A percentile compares a stretch with the other conserved stretches of the same genome.
These are phyloP conservation scores for Ustilago hordei DNA, from an alignment of 1,284 basidiomycete species.

Conservation along the genomic window DNA sequence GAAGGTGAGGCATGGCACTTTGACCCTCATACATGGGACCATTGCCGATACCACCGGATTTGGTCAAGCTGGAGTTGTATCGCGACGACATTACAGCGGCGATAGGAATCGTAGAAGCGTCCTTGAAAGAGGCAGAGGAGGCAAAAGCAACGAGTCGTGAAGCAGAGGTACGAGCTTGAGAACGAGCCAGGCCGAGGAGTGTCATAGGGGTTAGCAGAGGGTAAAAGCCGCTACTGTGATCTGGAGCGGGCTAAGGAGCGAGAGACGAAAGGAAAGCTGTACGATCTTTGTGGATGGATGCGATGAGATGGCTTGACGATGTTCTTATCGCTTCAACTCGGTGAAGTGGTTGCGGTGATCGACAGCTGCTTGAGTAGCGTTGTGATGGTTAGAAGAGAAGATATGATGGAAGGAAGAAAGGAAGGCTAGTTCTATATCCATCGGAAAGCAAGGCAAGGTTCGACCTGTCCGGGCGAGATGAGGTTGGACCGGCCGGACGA, in stretches of 20 bases:
- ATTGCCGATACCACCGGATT: conserved; percentile 40
- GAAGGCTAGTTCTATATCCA: conserved; percentile 9
- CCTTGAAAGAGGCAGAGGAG: conserved; percentile 17
- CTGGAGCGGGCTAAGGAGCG: neutral
- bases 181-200: conserved; percentile 44
- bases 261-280: neutral
- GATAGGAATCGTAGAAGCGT: conserved; percentile 6
- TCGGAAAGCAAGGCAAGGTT: neutral
- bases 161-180: conserved; percentile 47
- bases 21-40: conserved; percentile 64
- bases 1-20: conserved; percentile 63
- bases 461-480: conserved; percentile 5
- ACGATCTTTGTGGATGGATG: conserved; percentile 3
- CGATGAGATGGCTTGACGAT: neutral
- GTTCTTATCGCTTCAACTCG: neutral
- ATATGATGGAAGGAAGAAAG: neutral
- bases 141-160: conserved; percentile 25
- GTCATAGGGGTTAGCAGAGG: conserved; percentile 28
- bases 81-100: conserved; percentile 44
- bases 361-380: neutral
- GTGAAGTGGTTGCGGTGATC: neutral
- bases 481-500: conserved; percentile 9
- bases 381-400: neutral
- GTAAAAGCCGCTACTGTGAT: conserved; percentile 11
- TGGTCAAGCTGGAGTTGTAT: conserved; percentile 44